Conservation (phyloP, 495 filamentous ascomycete genomes). For the Choiromyces venosus region DNA sequence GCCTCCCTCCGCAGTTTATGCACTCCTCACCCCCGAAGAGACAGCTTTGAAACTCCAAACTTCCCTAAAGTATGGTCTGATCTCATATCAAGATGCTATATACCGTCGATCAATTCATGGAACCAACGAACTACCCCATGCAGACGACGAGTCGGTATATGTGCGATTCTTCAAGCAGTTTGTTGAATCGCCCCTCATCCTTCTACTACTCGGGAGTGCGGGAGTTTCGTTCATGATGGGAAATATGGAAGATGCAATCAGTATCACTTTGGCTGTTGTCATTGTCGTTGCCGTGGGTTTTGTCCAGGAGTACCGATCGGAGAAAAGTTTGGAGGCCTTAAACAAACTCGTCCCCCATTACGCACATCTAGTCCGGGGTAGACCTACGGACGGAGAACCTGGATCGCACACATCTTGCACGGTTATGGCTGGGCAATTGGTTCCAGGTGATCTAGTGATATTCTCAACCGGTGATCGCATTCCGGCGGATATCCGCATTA, state of each 20-base stretch:
- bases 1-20: slow-evolving; percentile 50
- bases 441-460: slow-evolving; percentile 84
- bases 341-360: slow-evolving; percentile 90
- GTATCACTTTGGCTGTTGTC: slow-evolving; percentile 88
- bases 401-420: slow-evolving; percentile 66
- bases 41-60: slow-evolving; percentile 72
- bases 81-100: slow-evolving; percentile 67
- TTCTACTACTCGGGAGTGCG: slow-evolving; percentile 88
- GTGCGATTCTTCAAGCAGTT: slow-evolving; percentile 94
- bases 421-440: slow-evolving; percentile 76
- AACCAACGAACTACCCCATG: slow-evolving; percentile 88
- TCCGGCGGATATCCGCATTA: slow-evolving; percentile 93
- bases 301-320: slow-evolving; percentile 93
- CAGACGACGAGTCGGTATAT: slow-evolving; percentile 90
- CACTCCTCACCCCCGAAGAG: slow-evolving; percentile 63
- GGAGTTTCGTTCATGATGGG: slow-evolving; percentile 86
- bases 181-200: slow-evolving; percentile 75
- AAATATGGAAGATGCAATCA: slow-evolving; percentile 91
- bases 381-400: slow-evolving; percentile 45
- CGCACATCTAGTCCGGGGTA: slow-evolving; percentile 76
- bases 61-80: slow-evolving; percentile 74
- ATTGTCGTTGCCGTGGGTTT: slow-evolving; percentile 97
- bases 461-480: slow-evolving; percentile 96
- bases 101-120: slow-evolving; percentile 73
- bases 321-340: slow-evolving; percentile 93